Evolutionary conservation across 2,329 filamentous ascomycete genomes (phyloP), one percentile per base, ranked within the genome.

Genomic region (Thielaviopsis euricoi): DNA sequence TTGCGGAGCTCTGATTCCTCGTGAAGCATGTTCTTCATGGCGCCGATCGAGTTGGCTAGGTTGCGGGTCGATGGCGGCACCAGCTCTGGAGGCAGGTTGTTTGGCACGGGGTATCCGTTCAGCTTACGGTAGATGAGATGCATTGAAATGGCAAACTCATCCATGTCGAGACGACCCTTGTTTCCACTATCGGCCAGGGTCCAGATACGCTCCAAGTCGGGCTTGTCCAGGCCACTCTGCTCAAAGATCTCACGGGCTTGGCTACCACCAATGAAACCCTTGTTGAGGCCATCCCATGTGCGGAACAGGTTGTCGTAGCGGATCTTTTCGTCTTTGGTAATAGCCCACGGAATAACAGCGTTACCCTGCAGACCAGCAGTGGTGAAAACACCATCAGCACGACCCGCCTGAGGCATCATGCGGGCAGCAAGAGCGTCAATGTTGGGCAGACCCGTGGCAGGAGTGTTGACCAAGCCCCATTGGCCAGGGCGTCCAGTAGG

Each of bases 101-200:
- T 87, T 17, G 93, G 93, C 33, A 97, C 78, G 1, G 91, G 90
- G 66, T 97, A 97, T 40, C 91, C 91, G 66, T 98, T 97, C 56
- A 98, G 78, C 68, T 94, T 95, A 65, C 93, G 81, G 73, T 98
- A 98, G 65, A 98, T 98, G 71, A 98, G 74, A 77, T 98, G 93
- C 93, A 98, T 98, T 10, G 90, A 89, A 56, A 98, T 91, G 9
- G 93, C 90, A 67, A 98, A 98, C 67, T 98, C 93, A 68, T 98
- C 93, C 66, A 97, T 81, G 65, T 98, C 90, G 29, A 98, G 78
- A 58, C 90, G 86, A 19, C 93, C 93, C 69, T 93, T 93, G 70
- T 98, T 96, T 62, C 90, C 86, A 33, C 90, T 86, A 68, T 98
- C 93, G 2, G 91, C 86, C 60, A 98, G 75, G 10, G 93, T 97